Evolutionary conservation across 192 early-diverging fungal species (phyloP).

Genomic region (Phlyctochytrium planicorne): DNA sequence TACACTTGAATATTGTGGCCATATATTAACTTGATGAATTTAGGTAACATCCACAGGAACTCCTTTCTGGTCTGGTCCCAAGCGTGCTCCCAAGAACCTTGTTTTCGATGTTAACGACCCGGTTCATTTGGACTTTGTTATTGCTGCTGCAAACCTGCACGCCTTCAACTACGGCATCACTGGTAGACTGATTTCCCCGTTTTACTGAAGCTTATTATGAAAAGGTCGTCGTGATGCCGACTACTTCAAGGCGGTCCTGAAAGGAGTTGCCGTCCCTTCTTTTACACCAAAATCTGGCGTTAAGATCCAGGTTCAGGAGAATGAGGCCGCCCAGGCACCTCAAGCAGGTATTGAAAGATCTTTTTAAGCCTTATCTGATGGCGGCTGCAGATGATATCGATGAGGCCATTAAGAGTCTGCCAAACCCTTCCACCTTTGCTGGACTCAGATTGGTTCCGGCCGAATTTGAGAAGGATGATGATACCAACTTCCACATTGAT

Average conservation of each 20-base stretch:
- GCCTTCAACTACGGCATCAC: conserved; percentile 96
- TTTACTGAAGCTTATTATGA: not conserved
- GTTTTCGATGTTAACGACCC: conserved; percentile 75
- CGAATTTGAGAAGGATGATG: conserved; percentile 99
- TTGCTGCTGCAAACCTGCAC: conserved; percentile 88
- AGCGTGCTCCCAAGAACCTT: conserved; percentile 85
- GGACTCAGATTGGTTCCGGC: conserved; percentile 84
- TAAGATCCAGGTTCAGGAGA: conserved; percentile 94
- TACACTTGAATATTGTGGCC: conserved; percentile 18
- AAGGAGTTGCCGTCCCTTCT: conserved; percentile 66
- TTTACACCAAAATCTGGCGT: conserved; percentile 91
- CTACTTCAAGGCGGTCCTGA: conserved; percentile 62
- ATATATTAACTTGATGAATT: conserved; percentile 4
- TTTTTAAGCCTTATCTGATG: not conserved
- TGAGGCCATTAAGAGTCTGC: conserved; percentile 65
- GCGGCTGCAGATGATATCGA: conserved; percentile 32
- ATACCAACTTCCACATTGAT: conserved; percentile 99
- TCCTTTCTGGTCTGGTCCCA: conserved; percentile 96
- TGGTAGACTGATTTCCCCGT: conserved; percentile 53
- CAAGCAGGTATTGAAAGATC: conserved; percentile 42
- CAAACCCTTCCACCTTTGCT: conserved; percentile 74
- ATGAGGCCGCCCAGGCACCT: conserved; percentile 60
- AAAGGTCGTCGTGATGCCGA: conserved; percentile 57
- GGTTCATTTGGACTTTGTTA: conserved; percentile 86
- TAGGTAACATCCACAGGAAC: conserved; percentile 81